Evolutionary conservation across 768 basidiomycete genomes (phyloP).

Genomic region (Lentinus tigrinus): DNA sequence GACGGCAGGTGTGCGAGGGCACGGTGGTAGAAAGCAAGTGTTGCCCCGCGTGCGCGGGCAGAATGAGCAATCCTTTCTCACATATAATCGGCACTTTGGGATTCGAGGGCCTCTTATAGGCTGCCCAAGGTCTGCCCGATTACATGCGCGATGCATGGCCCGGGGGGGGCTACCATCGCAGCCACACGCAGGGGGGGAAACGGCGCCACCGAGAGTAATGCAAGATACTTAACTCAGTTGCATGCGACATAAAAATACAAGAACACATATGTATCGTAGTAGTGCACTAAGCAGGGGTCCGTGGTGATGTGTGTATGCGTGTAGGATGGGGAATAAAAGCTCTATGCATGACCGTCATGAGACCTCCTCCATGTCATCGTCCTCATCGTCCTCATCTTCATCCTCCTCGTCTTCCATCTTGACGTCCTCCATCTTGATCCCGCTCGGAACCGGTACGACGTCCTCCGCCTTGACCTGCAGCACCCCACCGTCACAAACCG

Average conservation of each 20-base stretch:
- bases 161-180: too few species aligned
- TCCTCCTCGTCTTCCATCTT: constrained; percentile 46
- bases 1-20: background rate
- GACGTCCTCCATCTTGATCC: constrained; percentile 16
- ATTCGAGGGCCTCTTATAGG: too few species aligned
- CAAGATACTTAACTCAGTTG: background rate
- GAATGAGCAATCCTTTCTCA: too few species aligned
- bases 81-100: too few species aligned
- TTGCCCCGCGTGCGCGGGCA: too few species aligned
- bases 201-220: too few species aligned
- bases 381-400: constrained; percentile 58
- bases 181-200: too few species aligned
- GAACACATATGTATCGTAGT: background rate
- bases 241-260: constrained; percentile 13
- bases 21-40: too few species aligned
- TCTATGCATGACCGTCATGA: constrained; percentile 36
- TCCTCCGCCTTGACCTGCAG: constrained; percentile 34
- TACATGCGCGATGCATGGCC: too few species aligned
- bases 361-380: constrained; percentile 74
- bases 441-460: constrained; percentile 26
- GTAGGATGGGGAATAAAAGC: background rate
- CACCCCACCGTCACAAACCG: background rate
- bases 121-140: too few species aligned
- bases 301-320: background rate
- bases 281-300: background rate